These are phyloP conservation scores for Cyberlindnera americana DNA, from an alignment of 805 yeast genomes.

Conservation along the genomic window DNA sequence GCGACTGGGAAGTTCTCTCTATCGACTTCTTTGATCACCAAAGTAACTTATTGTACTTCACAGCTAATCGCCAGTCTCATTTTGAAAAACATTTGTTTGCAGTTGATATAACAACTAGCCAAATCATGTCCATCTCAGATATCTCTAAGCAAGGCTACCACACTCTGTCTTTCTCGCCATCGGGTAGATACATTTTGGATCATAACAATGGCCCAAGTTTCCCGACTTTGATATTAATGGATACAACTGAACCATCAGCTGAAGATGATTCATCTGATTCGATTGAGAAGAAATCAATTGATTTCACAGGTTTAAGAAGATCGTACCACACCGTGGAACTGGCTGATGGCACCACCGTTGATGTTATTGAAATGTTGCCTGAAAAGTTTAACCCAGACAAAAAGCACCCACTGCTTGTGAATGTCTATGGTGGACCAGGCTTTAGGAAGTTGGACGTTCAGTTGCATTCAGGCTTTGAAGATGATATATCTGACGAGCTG, in stretches of 20 bases:
- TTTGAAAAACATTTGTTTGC: conserved; percentile 53
- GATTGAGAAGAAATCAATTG: conserved; percentile 9
- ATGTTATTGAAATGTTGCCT: conserved; percentile 63
- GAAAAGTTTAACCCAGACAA: conserved; percentile 42
- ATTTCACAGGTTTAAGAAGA: conserved; percentile 17
- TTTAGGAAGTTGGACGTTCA: conserved; percentile 51
- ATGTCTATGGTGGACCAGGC: conserved; percentile 82
- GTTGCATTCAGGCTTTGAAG: conserved; percentile 53
- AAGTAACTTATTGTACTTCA: conserved; percentile 48
- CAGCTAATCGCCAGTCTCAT: conserved; percentile 52
- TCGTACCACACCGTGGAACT: conserved; percentile 23
- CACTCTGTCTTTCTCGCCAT: conserved; percentile 50
- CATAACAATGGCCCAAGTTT: conserved; percentile 26
- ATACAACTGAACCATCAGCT: conserved; percentile 3
- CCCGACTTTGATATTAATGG: conserved; percentile 17
- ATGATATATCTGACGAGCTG: conserved; percentile 51
- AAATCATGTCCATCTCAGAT: conserved; percentile 28
- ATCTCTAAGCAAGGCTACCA: conserved; percentile 42
- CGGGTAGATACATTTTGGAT: conserved; percentile 49
- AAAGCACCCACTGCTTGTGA: conserved; percentile 62
- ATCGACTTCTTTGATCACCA: conserved; percentile 44
- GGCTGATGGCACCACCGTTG: conserved; percentile 32
- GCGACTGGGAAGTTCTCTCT: conserved; percentile 50
- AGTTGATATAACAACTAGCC: conserved; percentile 35
- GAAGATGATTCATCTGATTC: background rate